Evolutionary conservation across 1,284 basidiomycete species (phyloP).

Genomic region (Naganishia cerealis): DNA sequence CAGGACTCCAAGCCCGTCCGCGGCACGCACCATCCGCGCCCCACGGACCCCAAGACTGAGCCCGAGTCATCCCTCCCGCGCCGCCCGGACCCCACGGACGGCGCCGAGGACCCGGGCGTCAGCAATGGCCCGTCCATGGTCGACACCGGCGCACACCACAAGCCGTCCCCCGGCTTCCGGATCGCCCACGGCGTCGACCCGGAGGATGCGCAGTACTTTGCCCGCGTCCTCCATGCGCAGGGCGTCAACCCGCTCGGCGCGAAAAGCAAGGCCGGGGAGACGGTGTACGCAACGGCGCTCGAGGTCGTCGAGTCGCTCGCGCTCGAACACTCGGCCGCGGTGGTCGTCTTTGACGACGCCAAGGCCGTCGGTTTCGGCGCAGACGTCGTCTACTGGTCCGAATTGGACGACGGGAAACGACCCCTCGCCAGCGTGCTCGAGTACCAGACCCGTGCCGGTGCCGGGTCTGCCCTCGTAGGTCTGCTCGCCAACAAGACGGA

Average conservation of each 20-base stretch:
- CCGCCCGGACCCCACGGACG: conserved; percentile 13
- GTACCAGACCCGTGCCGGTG: conserved; percentile 82
- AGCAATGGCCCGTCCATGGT: conserved; percentile 28
- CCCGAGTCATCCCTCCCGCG: conserved; percentile 29
- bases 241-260: conserved; percentile 4
- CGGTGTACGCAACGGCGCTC: conserved; percentile 47
- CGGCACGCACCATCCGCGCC: conserved; percentile 11
- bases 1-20: conserved; percentile 12
- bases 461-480: conserved; percentile 78
- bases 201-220: conserved; percentile 26
- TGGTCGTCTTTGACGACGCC: conserved; percentile 55
- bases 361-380: conserved; percentile 49
- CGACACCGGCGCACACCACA: conserved; percentile 25
- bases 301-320: conserved; percentile 50
- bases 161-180: conserved; percentile 9
- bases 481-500: conserved; percentile 51
- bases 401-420: conserved; percentile 28
- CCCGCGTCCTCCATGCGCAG: conserved; percentile 3
- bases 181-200: conserved; percentile 19
- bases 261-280: conserved; percentile 38
- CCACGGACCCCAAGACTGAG: conserved; percentile 30
- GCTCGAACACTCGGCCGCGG: conserved; percentile 45
- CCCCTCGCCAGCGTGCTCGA: conserved; percentile 62
- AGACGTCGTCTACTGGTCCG: conserved; percentile 38
- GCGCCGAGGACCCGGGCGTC: conserved; percentile 24